phyloP scores from a whole-genome alignment of 495 filamentous ascomycete genomes.

The Xylaria intraflava region DNA sequence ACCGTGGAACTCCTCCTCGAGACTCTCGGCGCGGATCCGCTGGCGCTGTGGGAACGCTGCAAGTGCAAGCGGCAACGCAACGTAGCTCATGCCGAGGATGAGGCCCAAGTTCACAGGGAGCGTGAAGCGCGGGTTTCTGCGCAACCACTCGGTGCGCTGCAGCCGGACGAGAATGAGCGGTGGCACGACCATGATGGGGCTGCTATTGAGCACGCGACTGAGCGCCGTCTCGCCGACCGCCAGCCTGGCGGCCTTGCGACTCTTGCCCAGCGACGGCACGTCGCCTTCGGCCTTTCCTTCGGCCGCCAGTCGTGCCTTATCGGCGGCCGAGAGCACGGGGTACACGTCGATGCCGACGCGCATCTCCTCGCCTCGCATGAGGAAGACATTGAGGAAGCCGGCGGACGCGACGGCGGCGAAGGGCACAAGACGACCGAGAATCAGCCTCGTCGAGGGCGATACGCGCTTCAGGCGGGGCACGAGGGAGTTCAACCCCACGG shows the following conservation, averaged over 20 bases:
- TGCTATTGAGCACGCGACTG: slow-evolving; percentile 83
- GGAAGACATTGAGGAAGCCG: slow-evolving; percentile 86
- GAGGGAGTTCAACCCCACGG: slow-evolving; percentile 81
- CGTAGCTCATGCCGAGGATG: slow-evolving; percentile 72
- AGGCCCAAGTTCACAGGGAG: slow-evolving; percentile 77
- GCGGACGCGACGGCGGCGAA: slow-evolving; percentile 92
- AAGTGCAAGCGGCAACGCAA: slow-evolving; percentile 78
- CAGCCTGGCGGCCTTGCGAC: slow-evolving; percentile 73
- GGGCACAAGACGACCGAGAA: slow-evolving; percentile 78
- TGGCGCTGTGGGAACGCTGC: slow-evolving; percentile 91
- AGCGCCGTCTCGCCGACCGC: slow-evolving; percentile 90
- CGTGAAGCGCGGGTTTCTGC: slow-evolving; percentile 60
- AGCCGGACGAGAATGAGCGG: slow-evolving; percentile 76
- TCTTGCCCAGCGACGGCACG: slow-evolving; percentile 69
- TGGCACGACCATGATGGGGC: slow-evolving; percentile 93
- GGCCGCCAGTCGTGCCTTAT: slow-evolving; percentile 47
- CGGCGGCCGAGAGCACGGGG: slow-evolving; percentile 56
- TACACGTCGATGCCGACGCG: slow-evolving; percentile 91
- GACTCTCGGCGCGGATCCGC: slow-evolving; percentile 57
- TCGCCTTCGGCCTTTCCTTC: slow-evolving; percentile 51
- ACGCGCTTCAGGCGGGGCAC: slow-evolving; percentile 78
- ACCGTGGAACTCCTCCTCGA: slow-evolving; percentile 80
- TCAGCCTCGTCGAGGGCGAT: slow-evolving; percentile 62
- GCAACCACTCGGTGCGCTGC: slow-evolving; percentile 71
- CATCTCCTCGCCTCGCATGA: slow-evolving; percentile 97